Percentiles rank a stretch among this genome's conserved stretches.
These are phyloP conservation scores for Pichia occidentalis DNA, from an alignment of 805 yeast species.

Conservation along the genomic window DNA sequence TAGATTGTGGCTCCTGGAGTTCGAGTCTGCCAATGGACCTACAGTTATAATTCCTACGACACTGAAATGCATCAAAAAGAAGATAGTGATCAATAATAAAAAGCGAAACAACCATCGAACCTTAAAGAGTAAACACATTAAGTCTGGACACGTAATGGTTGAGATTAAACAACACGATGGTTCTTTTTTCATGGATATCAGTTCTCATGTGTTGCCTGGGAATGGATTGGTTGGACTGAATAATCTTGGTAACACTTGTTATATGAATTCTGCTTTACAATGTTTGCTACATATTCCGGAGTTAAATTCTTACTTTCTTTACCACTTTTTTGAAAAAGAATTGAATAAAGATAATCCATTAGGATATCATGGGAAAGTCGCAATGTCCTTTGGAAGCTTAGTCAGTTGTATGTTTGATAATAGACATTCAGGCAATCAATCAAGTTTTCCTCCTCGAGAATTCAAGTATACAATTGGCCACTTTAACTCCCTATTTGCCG, in stretches of 20 bases:
- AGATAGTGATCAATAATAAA: constrained; percentile 19
- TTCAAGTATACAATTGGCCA: constrained; percentile 77
- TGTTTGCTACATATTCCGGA: constrained; percentile 85
- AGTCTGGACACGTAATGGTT: constrained; percentile 19
- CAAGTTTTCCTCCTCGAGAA: constrained; percentile 55
- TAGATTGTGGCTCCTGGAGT: constrained; percentile 25
- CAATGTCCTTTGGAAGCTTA: constrained; percentile 64
- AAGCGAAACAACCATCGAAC: constrained; percentile 12
- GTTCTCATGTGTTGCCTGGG: constrained; percentile 19
- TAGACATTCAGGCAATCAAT: constrained; percentile 16
- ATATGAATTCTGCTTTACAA: constrained; percentile 92
- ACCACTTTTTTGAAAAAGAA: constrained; percentile 53
- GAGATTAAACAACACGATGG: constrained; percentile 26
- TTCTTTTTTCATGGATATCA: constrained; percentile 22
- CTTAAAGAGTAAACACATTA: constrained; percentile 10
- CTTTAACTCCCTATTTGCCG: constrained; percentile 70
- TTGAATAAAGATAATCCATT: constrained; percentile 74
- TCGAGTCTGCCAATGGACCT: constrained; percentile 13
- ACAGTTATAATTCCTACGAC: constrained; percentile 17
- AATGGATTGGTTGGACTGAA: constrained; percentile 54
- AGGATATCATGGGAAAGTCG: constrained; percentile 80
- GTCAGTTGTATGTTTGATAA: constrained; percentile 51
- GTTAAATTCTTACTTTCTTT: constrained; percentile 65
- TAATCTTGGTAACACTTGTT: constrained; percentile 86
- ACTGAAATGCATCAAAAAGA: constrained; percentile 15